These are phyloP conservation scores for Cladochytrium replicatum DNA, from an alignment of 192 early-diverging fungal species.

Conservation along the genomic window DNA sequence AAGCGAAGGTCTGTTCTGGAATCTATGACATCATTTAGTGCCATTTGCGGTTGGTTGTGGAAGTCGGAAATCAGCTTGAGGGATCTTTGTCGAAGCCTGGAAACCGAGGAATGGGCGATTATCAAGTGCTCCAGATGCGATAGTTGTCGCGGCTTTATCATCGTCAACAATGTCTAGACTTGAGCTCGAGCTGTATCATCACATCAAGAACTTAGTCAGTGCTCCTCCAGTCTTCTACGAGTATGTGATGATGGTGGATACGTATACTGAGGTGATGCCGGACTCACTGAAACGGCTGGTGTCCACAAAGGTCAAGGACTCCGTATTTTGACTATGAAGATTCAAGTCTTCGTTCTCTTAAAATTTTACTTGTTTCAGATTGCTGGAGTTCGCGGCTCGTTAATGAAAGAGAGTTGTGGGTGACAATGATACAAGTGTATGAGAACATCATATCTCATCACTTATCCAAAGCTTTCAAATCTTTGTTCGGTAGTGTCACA, in stretches of 20 bases:
- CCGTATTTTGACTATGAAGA: constrained; percentile 28
- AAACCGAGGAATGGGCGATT: constrained; percentile 95
- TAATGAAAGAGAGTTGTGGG: constrained; percentile 21
- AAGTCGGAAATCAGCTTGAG: constrained; percentile 84
- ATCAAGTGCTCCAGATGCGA: constrained; percentile 94
- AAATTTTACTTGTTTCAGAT: constrained; percentile 68
- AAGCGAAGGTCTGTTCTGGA: constrained; percentile 94
- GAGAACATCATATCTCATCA: constrained; percentile 94
- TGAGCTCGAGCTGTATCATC: constrained; percentile 96
- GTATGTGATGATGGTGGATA: constrained; percentile 95
- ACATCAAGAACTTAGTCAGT: constrained; percentile 97
- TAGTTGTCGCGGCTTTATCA: constrained; percentile 97
- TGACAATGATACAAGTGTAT: constrained; percentile 97
- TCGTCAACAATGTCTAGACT: constrained; percentile 85
- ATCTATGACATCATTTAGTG: constrained; percentile 89
- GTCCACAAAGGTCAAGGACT: constrained; percentile 81
- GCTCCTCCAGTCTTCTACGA: constrained; percentile 94
- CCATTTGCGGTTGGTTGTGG: constrained; percentile 94
- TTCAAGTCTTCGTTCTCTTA: constrained; percentile 62
- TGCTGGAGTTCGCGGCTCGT: constrained; percentile 60
- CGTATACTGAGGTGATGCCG: constrained; percentile 75
- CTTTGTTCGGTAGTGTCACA: constrained; percentile 26
- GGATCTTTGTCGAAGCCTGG: constrained; percentile 78
- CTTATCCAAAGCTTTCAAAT: constrained; percentile 83
- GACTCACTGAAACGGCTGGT: constrained; percentile 93